Evolutionary conservation across 2,329 filamentous ascomycete species (phyloP).

Genomic region (Tolypocladium paradoxum): DNA sequence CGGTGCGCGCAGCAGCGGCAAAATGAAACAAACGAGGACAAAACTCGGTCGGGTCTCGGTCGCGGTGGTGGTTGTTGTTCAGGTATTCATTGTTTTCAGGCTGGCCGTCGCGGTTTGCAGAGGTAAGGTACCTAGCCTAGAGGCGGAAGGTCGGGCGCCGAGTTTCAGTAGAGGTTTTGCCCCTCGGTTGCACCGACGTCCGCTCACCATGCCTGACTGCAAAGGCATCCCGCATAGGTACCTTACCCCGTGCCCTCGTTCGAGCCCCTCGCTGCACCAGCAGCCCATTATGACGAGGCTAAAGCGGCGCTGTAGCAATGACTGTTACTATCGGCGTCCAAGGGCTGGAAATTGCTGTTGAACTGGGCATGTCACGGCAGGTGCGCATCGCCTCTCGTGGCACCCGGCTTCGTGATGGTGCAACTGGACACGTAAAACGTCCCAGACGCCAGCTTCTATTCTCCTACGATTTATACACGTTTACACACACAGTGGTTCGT

Average conservation of each 20-base stretch:
- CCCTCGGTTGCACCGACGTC: constrained; percentile 4
- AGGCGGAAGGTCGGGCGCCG: not conserved
- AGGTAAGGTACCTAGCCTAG: not conserved
- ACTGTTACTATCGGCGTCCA: not conserved
- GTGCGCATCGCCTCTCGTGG: not conserved
- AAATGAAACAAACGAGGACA: not conserved
- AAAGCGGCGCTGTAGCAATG: not conserved
- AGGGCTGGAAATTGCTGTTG: not conserved
- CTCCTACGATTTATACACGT: constrained; percentile 22
- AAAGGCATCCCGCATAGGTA: not conserved
- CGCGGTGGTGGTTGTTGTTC: not conserved
- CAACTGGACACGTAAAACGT: not conserved
- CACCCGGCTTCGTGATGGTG: not conserved
- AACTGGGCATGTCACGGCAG: not conserved
- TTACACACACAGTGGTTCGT: constrained; percentile 13
- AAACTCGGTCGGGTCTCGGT: not conserved
- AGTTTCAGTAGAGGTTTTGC: not conserved
- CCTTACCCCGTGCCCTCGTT: not conserved
- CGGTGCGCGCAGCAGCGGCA: not conserved
- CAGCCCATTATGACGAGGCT: not conserved
- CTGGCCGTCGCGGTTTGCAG: not conserved
- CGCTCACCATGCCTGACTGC: not conserved
- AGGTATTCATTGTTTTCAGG: not conserved
- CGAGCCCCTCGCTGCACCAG: not conserved
- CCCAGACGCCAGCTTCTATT: constrained; percentile 13